Base-by-base conservation (phyloP, 2,329 filamentous ascomycete genomes). In the Fusarium protoensiforme region DNA sequence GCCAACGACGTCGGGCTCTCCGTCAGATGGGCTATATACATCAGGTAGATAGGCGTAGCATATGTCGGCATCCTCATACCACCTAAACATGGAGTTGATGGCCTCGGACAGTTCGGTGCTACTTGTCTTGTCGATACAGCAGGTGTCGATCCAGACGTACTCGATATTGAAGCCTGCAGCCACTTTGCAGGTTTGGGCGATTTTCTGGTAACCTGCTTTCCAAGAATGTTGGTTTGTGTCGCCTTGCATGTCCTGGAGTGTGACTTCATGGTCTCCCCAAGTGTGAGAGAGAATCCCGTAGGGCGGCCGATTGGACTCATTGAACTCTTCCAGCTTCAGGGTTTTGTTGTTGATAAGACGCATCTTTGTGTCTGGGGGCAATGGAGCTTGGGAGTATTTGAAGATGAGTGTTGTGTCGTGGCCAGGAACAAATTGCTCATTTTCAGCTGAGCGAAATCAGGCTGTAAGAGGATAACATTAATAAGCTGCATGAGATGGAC, bases 31-130 rank as follows among this genome's bases (percentile, higher is more conserved):
- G 2, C 6, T n/a, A 22, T 20, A 0, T 8, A 56, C 20, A 18
- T 36, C 51, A 1, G n/a, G 2, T 4, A 56, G n/a, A 33, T 56
- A 56, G 14, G 31, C 31, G 31, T 56, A 56, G 14, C 51, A 56
- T 18, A 56, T 35, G 20, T 24, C 5, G 7, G 51, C n/a, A 33
- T 7, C 29, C 13, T 56, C 7, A 35, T 56, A 56, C 51, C 51
- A 56, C 7, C 31, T 56, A 4, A 56, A 35, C 51, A 56, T 56
- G 7, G 51, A 56, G 51, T 56, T 56, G 51, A 56, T 56, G 7
- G 51, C 51, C 31, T 56, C 51, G 8, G 51, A 56, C 20, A 56
- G 31, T 18, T 56, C 31, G 1, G n/a, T 31, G 0, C 51, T 56
- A 2, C 51, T 56, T 0, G 20, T 24, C n/a, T 56, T 56, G 20